Evolutionary conservation across 2,329 filamentous ascomycete species (phyloP), one percentile per base, ranked within the genome.

Genomic region (Aspergillus sp.): DNA sequence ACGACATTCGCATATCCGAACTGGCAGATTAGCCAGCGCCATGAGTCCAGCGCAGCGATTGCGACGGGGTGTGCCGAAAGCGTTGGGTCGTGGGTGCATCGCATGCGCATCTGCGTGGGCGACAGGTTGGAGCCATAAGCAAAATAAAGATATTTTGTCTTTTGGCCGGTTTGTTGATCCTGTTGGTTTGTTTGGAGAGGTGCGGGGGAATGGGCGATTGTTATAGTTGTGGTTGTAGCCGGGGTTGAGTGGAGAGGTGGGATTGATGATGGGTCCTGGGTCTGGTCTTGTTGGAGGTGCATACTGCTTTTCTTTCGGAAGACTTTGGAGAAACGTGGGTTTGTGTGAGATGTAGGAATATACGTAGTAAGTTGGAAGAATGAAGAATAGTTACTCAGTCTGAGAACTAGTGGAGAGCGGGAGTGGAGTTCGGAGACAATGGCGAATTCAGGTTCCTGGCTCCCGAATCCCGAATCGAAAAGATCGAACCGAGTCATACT

Each of bases 121-220:
- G 76, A 78, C 26, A 78, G 72, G 55, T 78, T 78, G 42, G 74
- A 77, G 50, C 76, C 76, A 57, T 75, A 78, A 52, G 76, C 75
- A 57, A 78, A 77, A 62, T 78, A 78, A 62, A 76, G 71, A 34
- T 71, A 66, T 55, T 65, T 66, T 17, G 55, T 55, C 44, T 50
- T 60, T 65, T 18, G 20, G 43, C 47, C 30, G 50, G 55, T 38
- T 34, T 59, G 8, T 48, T 57, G 48, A 41, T 42, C 43, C 13
- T 32, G 51, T 41, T 22, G 50, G 20, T 15, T 7, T 8, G 24
- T 30, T 41, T 13, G 48, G 17, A 13, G 22, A 22, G 20, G 20
- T 41, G 48, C 18, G 11, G 24, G 17, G 30, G 41, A 9, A 13
- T 26, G 43, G 24, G 22, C 15, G 6, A 17, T 42, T 13, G 17